phyloP scores from a whole-genome alignment of 805 yeast genomes.

The Saccharomycopsis guyanensis region DNA sequence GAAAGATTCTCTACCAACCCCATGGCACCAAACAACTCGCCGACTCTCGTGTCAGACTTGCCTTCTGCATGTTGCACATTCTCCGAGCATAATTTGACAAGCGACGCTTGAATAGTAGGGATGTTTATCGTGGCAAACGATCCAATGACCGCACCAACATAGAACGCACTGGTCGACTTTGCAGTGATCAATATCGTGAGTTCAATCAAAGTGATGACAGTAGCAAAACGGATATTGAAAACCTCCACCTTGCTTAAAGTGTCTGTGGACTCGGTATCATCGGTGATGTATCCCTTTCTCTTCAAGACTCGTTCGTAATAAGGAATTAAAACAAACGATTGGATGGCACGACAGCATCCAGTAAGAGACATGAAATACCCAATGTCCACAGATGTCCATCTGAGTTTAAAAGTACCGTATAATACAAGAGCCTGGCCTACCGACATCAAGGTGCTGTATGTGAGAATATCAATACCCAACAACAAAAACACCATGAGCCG shows the following conservation, averaged over 20 bases:
- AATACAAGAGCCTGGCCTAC: slow-evolving; percentile 38
- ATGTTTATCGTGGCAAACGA: slow-evolving; percentile 43
- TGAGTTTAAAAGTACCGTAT: slow-evolving; percentile 44
- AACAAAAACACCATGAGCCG: slow-evolving; percentile 43
- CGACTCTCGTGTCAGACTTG: slow-evolving; percentile 26
- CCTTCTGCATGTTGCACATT: neutral
- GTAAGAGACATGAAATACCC: slow-evolving; percentile 49
- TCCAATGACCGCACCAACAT: slow-evolving; percentile 31
- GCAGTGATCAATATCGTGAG: slow-evolving; percentile 31
- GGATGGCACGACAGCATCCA: slow-evolving; percentile 42
- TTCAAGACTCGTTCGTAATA: slow-evolving; percentile 33
- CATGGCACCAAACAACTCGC: slow-evolving; percentile 68
- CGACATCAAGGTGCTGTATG: slow-evolving; percentile 34
- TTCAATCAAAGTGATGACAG: slow-evolving; percentile 28
- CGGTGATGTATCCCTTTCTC: slow-evolving; percentile 18
- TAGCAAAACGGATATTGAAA: slow-evolving; percentile 29
- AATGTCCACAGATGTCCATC: slow-evolving; percentile 47
- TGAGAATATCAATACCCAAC: slow-evolving; percentile 39
- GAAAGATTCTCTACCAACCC: slow-evolving; percentile 49
- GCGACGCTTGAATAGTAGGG: slow-evolving; percentile 52
- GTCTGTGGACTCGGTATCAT: slow-evolving; percentile 41
- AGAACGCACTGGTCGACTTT: slow-evolving; percentile 26
- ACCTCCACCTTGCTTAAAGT: slow-evolving; percentile 33
- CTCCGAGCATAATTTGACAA: slow-evolving; percentile 39
- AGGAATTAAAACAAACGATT: slow-evolving; percentile 47